Evolutionary conservation across 2,329 filamentous ascomycete genomes (phyloP), one percentile per base, ranked within the genome.

Genomic region (Seiridium unicorne): DNA sequence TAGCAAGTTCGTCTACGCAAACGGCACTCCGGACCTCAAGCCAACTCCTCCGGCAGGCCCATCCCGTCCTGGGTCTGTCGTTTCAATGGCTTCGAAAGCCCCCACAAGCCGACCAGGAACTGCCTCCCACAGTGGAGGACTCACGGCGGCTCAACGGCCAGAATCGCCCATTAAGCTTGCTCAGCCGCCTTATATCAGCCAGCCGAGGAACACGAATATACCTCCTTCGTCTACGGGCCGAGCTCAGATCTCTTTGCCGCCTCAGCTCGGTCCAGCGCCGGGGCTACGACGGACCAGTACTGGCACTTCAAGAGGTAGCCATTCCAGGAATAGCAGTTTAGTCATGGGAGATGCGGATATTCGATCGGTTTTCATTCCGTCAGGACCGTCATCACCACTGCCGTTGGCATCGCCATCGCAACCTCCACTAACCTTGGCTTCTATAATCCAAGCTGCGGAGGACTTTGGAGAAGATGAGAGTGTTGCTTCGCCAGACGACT

Each of bases 1-100:
- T 5, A 80, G 80, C 74, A 91, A 90, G 70, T 92, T 93, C 77
- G 87, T 93, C 72, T 90, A 92, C 71, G 90, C 89, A 61, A 90
- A 91, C 72, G 87, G 88, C 36, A 77, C 77, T 11, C 83, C 84
- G 2, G 82, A 87, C 59, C 61, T 81, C 6, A 79, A 42, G 64
- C 69, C 61, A 60, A 72, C 68, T 62, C 69, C 68, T 62, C 68
- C 69, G 70, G 74, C 70, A 66, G 73, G 73, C 47, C 58, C 69
- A 8, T 73, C 77, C 55, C 70, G 77, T 47, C 76, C 82, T 0
- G 75, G 74, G 36, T 85, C 84, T 1, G 73, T 73, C 6, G 72
- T 79, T 49, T 84, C 81, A 7, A 76, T 73, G 51, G 74, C 71
- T 58, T 79, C 82, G 49, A 80, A 77, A 66, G 67, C 78, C 44